These are phyloP conservation scores for Xerocomellus intermedius DNA, from an alignment of 768 basidiomycete genomes.

Conservation along the genomic window DNA sequence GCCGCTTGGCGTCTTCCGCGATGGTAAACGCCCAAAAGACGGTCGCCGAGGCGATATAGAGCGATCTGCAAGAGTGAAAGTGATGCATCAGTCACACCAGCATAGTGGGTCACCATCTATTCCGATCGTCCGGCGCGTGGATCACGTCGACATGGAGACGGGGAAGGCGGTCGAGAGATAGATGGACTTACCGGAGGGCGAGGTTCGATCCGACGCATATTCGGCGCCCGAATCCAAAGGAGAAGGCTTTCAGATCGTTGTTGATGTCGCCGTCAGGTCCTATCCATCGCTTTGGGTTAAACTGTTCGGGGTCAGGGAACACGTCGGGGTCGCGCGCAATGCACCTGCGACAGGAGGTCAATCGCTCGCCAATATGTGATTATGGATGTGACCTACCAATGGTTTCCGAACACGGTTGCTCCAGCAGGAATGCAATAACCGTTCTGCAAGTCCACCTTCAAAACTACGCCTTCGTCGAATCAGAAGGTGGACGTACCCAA, in stretches of 20 bases:
- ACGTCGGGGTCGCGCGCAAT: slow-evolving; percentile 26
- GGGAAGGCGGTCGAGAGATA: too few species aligned
- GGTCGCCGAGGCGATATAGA: slow-evolving; percentile 62
- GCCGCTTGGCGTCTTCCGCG: slow-evolving; percentile 42
- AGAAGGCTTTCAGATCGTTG: slow-evolving; percentile 48
- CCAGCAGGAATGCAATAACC: slow-evolving; percentile 37
- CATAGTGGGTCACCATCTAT: too few species aligned
- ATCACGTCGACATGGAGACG: not conserved
- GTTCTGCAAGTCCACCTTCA: slow-evolving; percentile 22
- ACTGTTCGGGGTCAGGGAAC: slow-evolving; percentile 42
- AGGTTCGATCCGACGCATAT: slow-evolving; percentile 26
- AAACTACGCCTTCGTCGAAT: too few species aligned
- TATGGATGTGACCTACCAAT: slow-evolving; percentile 20
- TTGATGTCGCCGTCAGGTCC: slow-evolving; percentile 41
- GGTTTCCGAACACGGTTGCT: slow-evolving; percentile 33
- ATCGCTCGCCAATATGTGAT: not conserved
- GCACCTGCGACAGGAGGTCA: slow-evolving; percentile 6
- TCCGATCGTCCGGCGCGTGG: too few species aligned
- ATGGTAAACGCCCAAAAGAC: slow-evolving; percentile 65
- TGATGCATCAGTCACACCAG: not conserved
- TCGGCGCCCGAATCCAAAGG: slow-evolving; percentile 54
- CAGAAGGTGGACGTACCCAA: slow-evolving; percentile 18
- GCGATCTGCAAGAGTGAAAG: slow-evolving; percentile 44
- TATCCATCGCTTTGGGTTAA: slow-evolving; percentile 59
- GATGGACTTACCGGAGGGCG: slow-evolving; percentile 20